Evolutionary conservation across 306 rosid species (phyloP), one percentile per base, ranked within the genome.

Genomic region (Sphenostylis stenocarpa): DNA sequence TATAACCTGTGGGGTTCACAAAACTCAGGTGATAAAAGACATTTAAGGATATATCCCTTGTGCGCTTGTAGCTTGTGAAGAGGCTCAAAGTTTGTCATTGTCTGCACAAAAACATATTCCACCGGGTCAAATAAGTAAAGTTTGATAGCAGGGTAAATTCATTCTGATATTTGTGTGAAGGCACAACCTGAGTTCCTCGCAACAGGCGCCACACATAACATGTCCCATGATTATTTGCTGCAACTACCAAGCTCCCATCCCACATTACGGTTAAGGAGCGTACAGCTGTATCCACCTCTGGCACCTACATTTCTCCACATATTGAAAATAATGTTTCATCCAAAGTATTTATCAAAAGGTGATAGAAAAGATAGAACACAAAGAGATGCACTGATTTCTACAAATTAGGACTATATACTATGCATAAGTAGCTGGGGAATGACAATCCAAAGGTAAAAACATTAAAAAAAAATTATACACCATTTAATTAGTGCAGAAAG

Each of bases 61-160:
- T 96, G 99, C 38, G 99, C 99, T 96, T 96, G 98, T 79, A 96
- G 90, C 83, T 96, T 92, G 87, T 96, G 99, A 83, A 92, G 98
- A 51, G 99, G 99, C 84, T 91, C 97, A 84, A 96, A 96, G 84
- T 96, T 92, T 82, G 99, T 92, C 98, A 88, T 89, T 64, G 98
- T 96, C 98, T 96, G 94, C 85, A 83, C n/a, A 34, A 78, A 84
- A 13, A 75, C 15, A 76, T 53, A 41, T 17, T 68, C 66, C 58
- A 67, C 9, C 33, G 36, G 52, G 66, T 76, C 48, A 75, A 73
- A 79, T 53, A 31, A 87, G 83, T 49, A 6, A 79, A 61, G 62
- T 14, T 77, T 21, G 52, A 77, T 26, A 62, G 2, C 38, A 56
- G 33, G 44, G 60, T 41, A 66, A 45, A 7, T 36, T 63, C 55